phyloP scores from a whole-genome alignment of 805 yeast genomes.

The Wickerhamomyces pijperi region DNA sequence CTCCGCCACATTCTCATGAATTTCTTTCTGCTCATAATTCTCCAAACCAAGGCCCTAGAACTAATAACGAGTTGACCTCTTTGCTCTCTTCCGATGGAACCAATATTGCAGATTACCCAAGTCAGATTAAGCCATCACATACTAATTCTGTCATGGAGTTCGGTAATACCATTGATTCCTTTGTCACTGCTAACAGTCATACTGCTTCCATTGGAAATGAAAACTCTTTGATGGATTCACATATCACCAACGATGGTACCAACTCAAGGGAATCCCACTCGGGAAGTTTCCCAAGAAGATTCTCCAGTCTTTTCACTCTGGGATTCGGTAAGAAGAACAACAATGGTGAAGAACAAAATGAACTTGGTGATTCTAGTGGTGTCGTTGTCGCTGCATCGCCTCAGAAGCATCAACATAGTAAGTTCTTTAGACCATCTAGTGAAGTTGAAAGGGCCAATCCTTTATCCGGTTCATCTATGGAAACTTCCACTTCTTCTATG shows the following conservation, averaged over 20 bases:
- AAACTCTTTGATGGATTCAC: neutral
- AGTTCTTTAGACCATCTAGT: conserved; percentile 10
- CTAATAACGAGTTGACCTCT: conserved; percentile 12
- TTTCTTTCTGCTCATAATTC: conserved; percentile 15
- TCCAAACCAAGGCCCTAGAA: conserved; percentile 8
- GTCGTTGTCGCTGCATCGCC: neutral
- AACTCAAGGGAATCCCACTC: conserved; percentile 7
- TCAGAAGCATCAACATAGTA: conserved; percentile 10
- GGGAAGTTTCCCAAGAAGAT: conserved; percentile 21
- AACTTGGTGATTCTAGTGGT: neutral
- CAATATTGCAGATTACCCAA: no score
- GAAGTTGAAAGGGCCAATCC: neutral
- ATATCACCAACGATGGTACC: conserved; percentile 1
- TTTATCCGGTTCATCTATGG: neutral
- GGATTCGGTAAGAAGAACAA: conserved; percentile 16
- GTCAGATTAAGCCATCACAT: conserved; percentile 1
- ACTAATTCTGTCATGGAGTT: neutral
- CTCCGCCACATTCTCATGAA: conserved; percentile 13
- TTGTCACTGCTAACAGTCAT: neutral
- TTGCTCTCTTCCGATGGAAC: no score
- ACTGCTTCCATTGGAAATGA: conserved; percentile 10
- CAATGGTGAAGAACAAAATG: neutral
- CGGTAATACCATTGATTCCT: neutral
- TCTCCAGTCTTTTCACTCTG: conserved; percentile 17
- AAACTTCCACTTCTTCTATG: neutral